Evolutionary conservation across 306 rosid species (phyloP), one percentile per base, ranked within the genome.

Genomic region (Fragaria ananassa): DNA sequence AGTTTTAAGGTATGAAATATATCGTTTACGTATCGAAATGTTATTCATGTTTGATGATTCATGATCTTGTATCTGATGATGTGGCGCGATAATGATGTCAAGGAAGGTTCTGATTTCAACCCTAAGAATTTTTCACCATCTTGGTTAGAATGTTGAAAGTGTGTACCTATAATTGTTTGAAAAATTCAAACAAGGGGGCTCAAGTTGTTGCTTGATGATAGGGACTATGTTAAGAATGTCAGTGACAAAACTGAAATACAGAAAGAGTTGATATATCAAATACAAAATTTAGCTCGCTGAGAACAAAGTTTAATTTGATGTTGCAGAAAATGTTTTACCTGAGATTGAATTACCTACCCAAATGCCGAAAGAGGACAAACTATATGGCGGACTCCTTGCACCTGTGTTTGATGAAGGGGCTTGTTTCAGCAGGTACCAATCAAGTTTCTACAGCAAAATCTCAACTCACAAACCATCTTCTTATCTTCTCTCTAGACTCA

Each of bases 361-460:
- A 61, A 27, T 67, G 73, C 87, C 62, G 65, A 25, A 8, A 50
- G 70, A 50, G 68, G 87, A 91, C 80, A 79, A 80, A 42, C 78
- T 86, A 50, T 61, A 78, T 8, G 89, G 82, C 18, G 93, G 96
- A 29, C 90, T 91, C 74, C 80, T 91, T 61, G 42, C 79, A 76
- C 79, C 78, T n/a, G 89, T 85, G 44, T 86, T 91, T 74, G 87
- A 89, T 80, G 87, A 86, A 72, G 68, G 47, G 58, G 86, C 96
- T 51, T 91, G 96, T 77, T 80, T 89, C 45, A 91, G 96, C 79
- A 84, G 92, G 81, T 87, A 91, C 60, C 89, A 76, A 29, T 84
- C 93, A 47, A 77, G 50, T 65, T 39, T 69, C 60, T 83, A 84
- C 81, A 78, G 70, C 77, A 87, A 80, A 77, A 73, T 71, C 56